Evolutionary conservation across 257 asterid genomes (phyloP).

Genomic region (Fraxinus quadrangulata): DNA sequence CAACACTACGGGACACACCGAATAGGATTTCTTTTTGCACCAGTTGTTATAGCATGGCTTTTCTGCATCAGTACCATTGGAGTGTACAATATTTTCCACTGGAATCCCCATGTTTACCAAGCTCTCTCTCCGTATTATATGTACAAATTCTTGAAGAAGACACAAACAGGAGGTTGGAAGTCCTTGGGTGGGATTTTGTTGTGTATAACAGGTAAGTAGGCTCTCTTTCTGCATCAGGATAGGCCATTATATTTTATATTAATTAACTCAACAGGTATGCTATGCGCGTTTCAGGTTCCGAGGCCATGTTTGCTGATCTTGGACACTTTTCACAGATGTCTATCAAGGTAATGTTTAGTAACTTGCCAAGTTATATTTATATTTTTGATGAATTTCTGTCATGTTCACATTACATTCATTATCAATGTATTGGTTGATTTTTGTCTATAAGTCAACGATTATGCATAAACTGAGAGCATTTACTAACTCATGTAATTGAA

Average conservation of each 20-base stretch:
- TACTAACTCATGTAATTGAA: slow-evolving; percentile 15
- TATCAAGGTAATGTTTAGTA: slow-evolving; percentile 58
- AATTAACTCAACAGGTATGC: background rate
- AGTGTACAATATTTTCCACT: slow-evolving; percentile 72
- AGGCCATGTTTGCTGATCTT: slow-evolving; percentile 98
- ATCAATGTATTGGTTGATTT: background rate
- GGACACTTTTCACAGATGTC: slow-evolving; percentile 96
- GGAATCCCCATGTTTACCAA: slow-evolving; percentile 86
- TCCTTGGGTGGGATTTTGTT: slow-evolving; percentile 89
- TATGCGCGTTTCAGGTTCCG: slow-evolving; percentile 63
- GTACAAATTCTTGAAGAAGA: slow-evolving; percentile 93
- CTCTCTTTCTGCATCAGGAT: background rate
- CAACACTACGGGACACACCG: slow-evolving; percentile 97
- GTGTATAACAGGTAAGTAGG: slow-evolving; percentile 71
- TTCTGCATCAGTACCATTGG: slow-evolving; percentile 93
- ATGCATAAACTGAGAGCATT: background rate
- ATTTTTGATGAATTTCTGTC: background rate
- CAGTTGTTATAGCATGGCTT: slow-evolving; percentile 87
- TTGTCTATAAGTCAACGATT: background rate
- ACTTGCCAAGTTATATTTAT: background rate
- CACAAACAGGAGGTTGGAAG: slow-evolving; percentile 88
- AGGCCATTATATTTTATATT: background rate
- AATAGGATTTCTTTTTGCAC: slow-evolving; percentile 86
- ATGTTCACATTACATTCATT: background rate
- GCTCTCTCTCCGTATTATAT: slow-evolving; percentile 98